Percentiles rank a stretch among this genome's conserved stretches.
phyloP scores from a whole-genome alignment of 176 grass and related monocot genomes.

The Rhynchospora tenuis region DNA sequence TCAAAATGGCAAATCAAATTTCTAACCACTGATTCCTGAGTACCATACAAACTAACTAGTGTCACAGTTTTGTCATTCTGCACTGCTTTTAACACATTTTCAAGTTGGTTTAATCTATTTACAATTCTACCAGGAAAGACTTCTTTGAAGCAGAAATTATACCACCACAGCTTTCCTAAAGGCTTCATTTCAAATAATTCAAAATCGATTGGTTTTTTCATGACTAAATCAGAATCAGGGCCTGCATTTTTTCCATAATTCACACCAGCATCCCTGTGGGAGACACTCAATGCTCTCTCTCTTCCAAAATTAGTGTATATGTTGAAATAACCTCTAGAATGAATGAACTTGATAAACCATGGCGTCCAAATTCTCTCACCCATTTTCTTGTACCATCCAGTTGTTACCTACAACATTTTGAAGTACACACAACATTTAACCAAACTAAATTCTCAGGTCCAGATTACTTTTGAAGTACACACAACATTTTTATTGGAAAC shows the following conservation, averaged over 20 bases:
- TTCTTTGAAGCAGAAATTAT: slow-evolving; percentile 81
- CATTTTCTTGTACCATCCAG: slow-evolving; percentile 95
- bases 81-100: slow-evolving; percentile 47
- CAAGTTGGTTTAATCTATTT: slow-evolving; percentile 52
- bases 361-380: slow-evolving; percentile 98
- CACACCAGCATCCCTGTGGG: slow-evolving; percentile 90
- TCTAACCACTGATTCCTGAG: slow-evolving; percentile 41
- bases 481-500: background rate
- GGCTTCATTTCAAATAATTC: slow-evolving; percentile 54
- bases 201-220: slow-evolving; percentile 59
- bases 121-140: slow-evolving; percentile 51
- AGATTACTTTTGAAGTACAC: too few relatives aligned
- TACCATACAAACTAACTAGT: slow-evolving; percentile 57
- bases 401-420: slow-evolving; percentile 94
- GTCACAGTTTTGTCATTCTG: slow-evolving; percentile 45
- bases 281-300: slow-evolving; percentile 80
- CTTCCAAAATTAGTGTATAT: slow-evolving; percentile 85
- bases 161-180: slow-evolving; percentile 58
- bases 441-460: too few relatives aligned
- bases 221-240: slow-evolving; percentile 84
- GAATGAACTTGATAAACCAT: slow-evolving; percentile 97
- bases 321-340: slow-evolving; percentile 85
- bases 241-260: slow-evolving; percentile 83
- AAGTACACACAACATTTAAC: too few relatives aligned
- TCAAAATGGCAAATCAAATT: slow-evolving; percentile 90